phyloP scores from a whole-genome alignment of 495 filamentous ascomycete genomes.

The Aspergillus ellipticus region DNA sequence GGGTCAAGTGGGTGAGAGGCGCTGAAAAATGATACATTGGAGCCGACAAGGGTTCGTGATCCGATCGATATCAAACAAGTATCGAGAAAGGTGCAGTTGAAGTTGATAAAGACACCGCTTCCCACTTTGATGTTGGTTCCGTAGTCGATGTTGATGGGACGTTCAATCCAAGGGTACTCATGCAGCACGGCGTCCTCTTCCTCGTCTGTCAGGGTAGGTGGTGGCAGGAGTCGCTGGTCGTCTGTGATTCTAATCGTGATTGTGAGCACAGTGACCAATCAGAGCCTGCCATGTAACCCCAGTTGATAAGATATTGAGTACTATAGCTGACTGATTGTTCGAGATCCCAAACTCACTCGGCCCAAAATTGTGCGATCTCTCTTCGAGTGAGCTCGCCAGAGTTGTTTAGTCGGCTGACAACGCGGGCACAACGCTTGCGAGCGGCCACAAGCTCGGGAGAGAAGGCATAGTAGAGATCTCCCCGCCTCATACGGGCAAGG shows the following conservation, averaged over 20 bases:
- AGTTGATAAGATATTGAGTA: too few relatives aligned
- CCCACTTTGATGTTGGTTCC: slow-evolving; percentile 5
- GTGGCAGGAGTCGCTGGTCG: slow-evolving; percentile 3
- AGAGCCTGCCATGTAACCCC: too few relatives aligned
- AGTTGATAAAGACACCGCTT: slow-evolving; percentile 2
- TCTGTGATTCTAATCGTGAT: slow-evolving; percentile 10
- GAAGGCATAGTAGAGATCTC: slow-evolving; percentile 14
- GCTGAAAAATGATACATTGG: slow-evolving; percentile 62
- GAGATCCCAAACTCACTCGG: too few relatives aligned
- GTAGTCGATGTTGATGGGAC: slow-evolving; percentile 8
- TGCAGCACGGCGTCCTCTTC: neutral
- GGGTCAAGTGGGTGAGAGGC: slow-evolving; percentile 60
- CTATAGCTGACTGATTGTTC: too few relatives aligned
- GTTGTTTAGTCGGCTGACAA: slow-evolving; percentile 3
- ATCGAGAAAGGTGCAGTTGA: slow-evolving; percentile 59
- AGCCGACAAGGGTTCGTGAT: slow-evolving; percentile 66
- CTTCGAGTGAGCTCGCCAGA: slow-evolving; percentile 1
- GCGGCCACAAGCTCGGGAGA: slow-evolving; percentile 5
- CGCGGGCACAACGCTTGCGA: slow-evolving; percentile 5
- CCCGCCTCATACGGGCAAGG: slow-evolving; percentile 12
- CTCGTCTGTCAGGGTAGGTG: neutral
- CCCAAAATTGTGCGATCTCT: slow-evolving; percentile 7
- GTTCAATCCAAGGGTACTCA: slow-evolving; percentile 6
- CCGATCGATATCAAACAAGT: slow-evolving; percentile 70
- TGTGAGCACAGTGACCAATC: too few relatives aligned